Base-by-base conservation (phyloP, 1,139 yeast genomes). In the Taphrina betulina region DNA sequence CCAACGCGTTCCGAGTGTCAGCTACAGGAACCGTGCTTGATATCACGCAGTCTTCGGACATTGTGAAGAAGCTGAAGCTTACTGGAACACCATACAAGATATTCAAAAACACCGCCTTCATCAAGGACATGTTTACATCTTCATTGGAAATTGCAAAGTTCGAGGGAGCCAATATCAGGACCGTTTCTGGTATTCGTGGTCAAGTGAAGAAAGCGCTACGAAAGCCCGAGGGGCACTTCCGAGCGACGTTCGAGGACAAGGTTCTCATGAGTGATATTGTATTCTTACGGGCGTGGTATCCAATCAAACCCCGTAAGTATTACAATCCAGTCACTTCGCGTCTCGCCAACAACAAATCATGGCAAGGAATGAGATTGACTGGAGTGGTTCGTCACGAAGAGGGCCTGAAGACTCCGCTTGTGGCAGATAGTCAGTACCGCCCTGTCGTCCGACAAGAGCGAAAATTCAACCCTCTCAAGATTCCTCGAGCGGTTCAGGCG, bases 191-290 rank as follows among this genome's bases (percentile, higher is more conserved):
- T 58, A 88, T 94, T 60, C 76, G 98, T 65, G 99, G 99, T 69
- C 98, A 94, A 70, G 90, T 94, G 64, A 94, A 94, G 69, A 78
- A 96, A 63, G 98, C 97, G 0, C 75, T 94, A 61, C 80, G 95
- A 5, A 85, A 85, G 63, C 96, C 97, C 0, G 97, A 90, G 60
- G 99, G 99, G n/a, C 83, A 86, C 69, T 94, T 79, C 75, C 80
- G 99, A 69, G 98, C 98, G n/a, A 83, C 97, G 1, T 94, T 94
- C 71, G 99, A 94, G 71, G 99, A 94, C 69, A 92, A 90, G 72
- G 80, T 92, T 36, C 77, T 90, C 60, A 79, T 92, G 84, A 63
- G 65, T 20, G 66, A 62, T 58, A 85, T 87, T 53, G 79, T 94
- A 12, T 84, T 92, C 65, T 74, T 94, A 68, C 83, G 95, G 69